phyloP scores from a whole-genome alignment of 805 yeast genomes.

The Barnettozyma vustinii region DNA sequence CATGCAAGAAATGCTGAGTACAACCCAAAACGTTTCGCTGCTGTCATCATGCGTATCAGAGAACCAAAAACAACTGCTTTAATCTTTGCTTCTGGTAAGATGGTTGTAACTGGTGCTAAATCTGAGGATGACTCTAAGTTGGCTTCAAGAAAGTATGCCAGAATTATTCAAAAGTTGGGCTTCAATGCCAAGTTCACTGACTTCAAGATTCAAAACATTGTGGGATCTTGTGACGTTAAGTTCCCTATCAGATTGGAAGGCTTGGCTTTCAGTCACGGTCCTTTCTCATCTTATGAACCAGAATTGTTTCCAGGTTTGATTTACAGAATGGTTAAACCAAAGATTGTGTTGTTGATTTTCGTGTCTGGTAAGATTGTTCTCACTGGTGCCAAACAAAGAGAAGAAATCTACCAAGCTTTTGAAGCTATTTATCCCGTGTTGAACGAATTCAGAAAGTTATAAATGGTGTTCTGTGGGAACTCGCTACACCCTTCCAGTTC shows the following conservation, averaged over 20 bases:
- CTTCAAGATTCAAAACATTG: constrained; percentile 96
- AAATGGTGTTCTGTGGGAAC: not conserved
- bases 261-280: constrained; percentile 95
- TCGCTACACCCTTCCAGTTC: not conserved
- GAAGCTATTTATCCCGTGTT: constrained; percentile 97
- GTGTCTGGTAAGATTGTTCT: constrained; percentile 96
- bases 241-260: constrained; percentile 97
- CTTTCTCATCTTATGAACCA: constrained; percentile 97
- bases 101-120: constrained; percentile 99
- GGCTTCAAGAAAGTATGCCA: constrained; percentile 95
- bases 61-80: constrained; percentile 98
- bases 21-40: constrained; percentile 98
- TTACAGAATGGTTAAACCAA: constrained; percentile 99
- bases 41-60: constrained; percentile 98
- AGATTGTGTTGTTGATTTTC: constrained; percentile 90
- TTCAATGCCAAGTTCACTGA: constrained; percentile 97
- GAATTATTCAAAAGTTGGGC: constrained; percentile 96
- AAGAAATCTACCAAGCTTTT: constrained; percentile 96
- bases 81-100: constrained; percentile 96
- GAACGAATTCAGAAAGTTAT: constrained; percentile 88
- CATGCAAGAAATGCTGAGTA: constrained; percentile 99
- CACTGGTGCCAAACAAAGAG: constrained; percentile 98
- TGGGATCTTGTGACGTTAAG: constrained; percentile 97
- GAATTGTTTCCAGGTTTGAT: constrained; percentile 97
- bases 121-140: constrained; percentile 97